phyloP scores from a whole-genome alignment of 2,329 filamentous ascomycete species.

The Thyridium curvatum region DNA sequence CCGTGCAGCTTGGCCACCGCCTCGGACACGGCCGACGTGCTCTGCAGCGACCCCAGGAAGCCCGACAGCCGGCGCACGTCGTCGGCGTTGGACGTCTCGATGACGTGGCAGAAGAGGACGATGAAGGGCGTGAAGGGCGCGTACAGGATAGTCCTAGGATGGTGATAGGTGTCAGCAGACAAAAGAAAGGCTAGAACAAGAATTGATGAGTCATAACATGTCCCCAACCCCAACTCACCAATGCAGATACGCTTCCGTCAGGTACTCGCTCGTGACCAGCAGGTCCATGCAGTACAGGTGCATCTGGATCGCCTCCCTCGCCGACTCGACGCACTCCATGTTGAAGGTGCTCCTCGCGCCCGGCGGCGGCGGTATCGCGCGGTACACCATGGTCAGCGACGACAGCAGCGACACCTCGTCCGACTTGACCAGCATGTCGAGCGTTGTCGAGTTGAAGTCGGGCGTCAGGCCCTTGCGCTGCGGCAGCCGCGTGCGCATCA shows the following conservation, averaged over 20 bases:
- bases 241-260: slow-evolving; percentile 40
- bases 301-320: slow-evolving; percentile 39
- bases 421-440: slow-evolving; percentile 36
- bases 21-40: slow-evolving; percentile 45
- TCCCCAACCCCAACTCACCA: slow-evolving; percentile 29
- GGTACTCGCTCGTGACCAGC: slow-evolving; percentile 29
- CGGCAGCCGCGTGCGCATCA: too few relatives aligned
- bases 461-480: too few relatives aligned
- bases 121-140: slow-evolving; percentile 55
- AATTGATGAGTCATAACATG: not conserved
- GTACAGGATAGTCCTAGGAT: slow-evolving; percentile 43
- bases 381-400: slow-evolving; percentile 44
- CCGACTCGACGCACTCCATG: slow-evolving; percentile 40
- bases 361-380: slow-evolving; percentile 40
- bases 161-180: not conserved
- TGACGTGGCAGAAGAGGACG: slow-evolving; percentile 51
- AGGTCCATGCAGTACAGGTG: slow-evolving; percentile 39
- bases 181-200: not conserved
- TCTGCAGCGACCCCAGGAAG: slow-evolving; percentile 50
- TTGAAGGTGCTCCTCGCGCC: slow-evolving; percentile 33
- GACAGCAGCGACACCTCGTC: slow-evolving; percentile 42
- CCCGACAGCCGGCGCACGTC: slow-evolving; percentile 50
- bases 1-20: slow-evolving; percentile 53
- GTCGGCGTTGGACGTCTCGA: slow-evolving; percentile 43
- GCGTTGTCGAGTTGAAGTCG: slow-evolving; percentile 2